Percentiles rank a stretch among this genome's conserved stretches.
Conservation (phyloP, 352 stramenopile species). For the Phytophthora citricola region DNA sequence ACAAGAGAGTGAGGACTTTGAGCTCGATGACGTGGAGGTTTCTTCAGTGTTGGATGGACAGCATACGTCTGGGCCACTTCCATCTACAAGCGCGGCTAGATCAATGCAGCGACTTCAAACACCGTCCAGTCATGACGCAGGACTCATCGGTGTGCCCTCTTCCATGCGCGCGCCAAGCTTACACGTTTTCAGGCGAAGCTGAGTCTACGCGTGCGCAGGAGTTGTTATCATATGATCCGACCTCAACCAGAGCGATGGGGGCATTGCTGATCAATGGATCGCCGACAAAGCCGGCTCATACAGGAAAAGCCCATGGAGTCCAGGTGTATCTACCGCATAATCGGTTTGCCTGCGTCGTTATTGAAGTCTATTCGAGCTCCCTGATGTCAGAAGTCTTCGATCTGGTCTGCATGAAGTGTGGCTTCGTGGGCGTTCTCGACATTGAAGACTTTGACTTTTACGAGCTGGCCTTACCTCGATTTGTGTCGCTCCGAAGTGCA, state of each 20-base stretch:
- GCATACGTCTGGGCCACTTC: constrained; percentile 49
- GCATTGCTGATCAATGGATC: constrained; percentile 47
- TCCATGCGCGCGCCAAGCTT: constrained; percentile 63
- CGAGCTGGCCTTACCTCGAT: constrained; percentile 80
- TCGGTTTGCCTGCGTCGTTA: constrained; percentile 80
- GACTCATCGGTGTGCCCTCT: constrained; percentile 32
- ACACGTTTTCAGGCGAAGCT: constrained; percentile 46
- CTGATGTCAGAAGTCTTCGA: constrained; percentile 80
- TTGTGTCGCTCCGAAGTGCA: constrained; percentile 86
- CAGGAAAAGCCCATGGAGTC: constrained; percentile 49
- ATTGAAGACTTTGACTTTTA: constrained; percentile 88
- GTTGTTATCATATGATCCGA: constrained; percentile 61
- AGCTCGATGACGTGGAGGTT: constrained; percentile 53
- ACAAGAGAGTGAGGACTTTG: constrained; percentile 47
- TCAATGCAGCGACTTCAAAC: constrained; percentile 78
- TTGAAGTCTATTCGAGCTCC: constrained; percentile 65
- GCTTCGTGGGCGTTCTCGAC: constrained; percentile 76
- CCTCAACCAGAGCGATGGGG: constrained; percentile 65
- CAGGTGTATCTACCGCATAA: constrained; percentile 90
- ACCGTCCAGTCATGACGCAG: constrained; percentile 51
- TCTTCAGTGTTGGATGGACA: constrained; percentile 35
- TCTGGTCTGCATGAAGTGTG: constrained; percentile 76
- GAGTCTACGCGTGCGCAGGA: constrained; percentile 69
- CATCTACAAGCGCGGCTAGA: constrained; percentile 57
- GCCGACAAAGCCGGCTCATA: constrained; percentile 50